phyloP scores from a whole-genome alignment of 208 protist species.

The Crithidia mellificae region DNA sequence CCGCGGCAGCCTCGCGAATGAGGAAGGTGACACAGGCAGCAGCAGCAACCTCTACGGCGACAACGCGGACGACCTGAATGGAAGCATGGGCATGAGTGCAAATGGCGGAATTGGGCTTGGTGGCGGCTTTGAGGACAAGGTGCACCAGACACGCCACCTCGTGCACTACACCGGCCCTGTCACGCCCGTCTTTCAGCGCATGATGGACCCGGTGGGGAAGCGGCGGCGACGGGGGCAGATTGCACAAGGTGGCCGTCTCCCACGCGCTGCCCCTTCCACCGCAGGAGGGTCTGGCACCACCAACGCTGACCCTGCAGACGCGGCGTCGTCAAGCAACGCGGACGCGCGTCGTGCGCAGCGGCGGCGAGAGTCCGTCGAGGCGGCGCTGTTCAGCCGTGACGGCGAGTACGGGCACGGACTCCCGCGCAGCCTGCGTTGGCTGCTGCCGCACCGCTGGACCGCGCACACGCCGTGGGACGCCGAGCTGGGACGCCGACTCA shows the following conservation, averaged over 20 bases:
- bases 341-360: neutral
- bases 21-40: too few relatives aligned
- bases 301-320: too few relatives aligned
- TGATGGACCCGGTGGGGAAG: conserved; percentile 16
- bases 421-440: conserved; percentile 33
- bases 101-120: neutral
- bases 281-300: too few relatives aligned
- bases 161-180: conserved; percentile 30
- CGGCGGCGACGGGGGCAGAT: conserved; percentile 17
- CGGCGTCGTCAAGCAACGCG: too few relatives aligned
- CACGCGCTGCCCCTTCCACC: neutral
- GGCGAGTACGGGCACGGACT: neutral
- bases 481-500: conserved; percentile 33
- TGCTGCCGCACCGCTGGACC: conserved; percentile 29
- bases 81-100: too few relatives aligned
- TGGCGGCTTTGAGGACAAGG: conserved; percentile 7
- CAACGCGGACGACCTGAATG: conserved; percentile 9
- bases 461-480: conserved; percentile 36
- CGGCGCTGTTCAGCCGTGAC: neutral
- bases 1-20: neutral
- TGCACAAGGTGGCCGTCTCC: neutral
- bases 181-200: conserved; percentile 26
- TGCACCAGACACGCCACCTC: conserved; percentile 10
- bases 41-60: neutral
- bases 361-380: neutral